Evolutionary conservation across 257 asterid species (phyloP).

Genomic region (Nicotiana otophora): DNA sequence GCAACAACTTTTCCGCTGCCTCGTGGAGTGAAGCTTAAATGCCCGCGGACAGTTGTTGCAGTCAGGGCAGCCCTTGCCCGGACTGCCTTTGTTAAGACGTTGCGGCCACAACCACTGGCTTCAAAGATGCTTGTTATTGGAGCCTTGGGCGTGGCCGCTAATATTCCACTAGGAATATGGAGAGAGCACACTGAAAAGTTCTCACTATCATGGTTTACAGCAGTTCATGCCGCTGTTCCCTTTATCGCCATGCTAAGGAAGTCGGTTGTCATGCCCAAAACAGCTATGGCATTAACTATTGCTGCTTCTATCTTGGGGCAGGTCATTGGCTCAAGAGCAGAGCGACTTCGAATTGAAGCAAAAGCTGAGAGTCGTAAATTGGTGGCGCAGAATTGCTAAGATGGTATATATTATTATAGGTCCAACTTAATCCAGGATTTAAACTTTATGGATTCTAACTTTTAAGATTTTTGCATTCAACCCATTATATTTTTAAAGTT

Average conservation of each 20-base stretch:
- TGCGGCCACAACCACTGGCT: slow-evolving; percentile 68
- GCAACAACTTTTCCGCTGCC: slow-evolving; percentile 54
- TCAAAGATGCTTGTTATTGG: slow-evolving; percentile 63
- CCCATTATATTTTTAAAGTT: too few species aligned
- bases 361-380: slow-evolving; percentile 33
- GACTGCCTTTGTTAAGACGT: slow-evolving; percentile 55
- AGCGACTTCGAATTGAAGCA: slow-evolving; percentile 50
- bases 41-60: slow-evolving; percentile 68
- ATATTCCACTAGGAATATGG: slow-evolving; percentile 72
- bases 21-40: slow-evolving; percentile 51
- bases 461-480: too few species aligned
- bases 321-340: slow-evolving; percentile 70
- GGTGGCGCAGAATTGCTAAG: slow-evolving; percentile 17
- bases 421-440: slow-evolving; percentile 9
- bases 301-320: slow-evolving; percentile 74
- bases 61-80: slow-evolving; percentile 74
- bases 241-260: slow-evolving; percentile 82
- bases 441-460: too few species aligned
- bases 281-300: slow-evolving; percentile 68
- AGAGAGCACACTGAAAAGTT: slow-evolving; percentile 66
- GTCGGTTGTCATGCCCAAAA: slow-evolving; percentile 69
- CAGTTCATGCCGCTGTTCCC: slow-evolving; percentile 81
- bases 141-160: slow-evolving; percentile 58
- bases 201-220: slow-evolving; percentile 64
- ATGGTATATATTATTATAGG: slow-evolving; percentile 4